Percentiles rank a stretch among this genome's conserved stretches.
Conservation (phyloP, 345 rosid genomes). For the Cochlearia excelsa region DNA sequence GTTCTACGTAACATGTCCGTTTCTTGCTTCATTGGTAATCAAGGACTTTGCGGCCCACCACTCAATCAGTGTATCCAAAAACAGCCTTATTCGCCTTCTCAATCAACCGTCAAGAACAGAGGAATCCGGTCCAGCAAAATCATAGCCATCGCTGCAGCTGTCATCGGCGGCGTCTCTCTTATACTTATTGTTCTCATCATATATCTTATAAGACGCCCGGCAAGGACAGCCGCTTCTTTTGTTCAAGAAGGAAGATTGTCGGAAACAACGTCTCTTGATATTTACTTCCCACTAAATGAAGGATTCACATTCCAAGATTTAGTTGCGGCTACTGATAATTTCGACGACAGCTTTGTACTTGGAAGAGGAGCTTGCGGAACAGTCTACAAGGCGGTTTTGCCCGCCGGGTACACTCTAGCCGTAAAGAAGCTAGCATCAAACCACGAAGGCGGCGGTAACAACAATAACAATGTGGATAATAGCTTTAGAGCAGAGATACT, state of each 20-base stretch:
- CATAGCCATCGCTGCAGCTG: conserved; percentile 63
- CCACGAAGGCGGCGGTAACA: conserved; percentile 58
- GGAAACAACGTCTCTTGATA: conserved; percentile 39
- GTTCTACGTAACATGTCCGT: conserved; percentile 46
- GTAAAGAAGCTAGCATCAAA: conserved; percentile 82
- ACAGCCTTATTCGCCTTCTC: conserved; percentile 37
- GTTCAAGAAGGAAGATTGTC: conserved; percentile 40
- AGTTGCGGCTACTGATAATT: conserved; percentile 65
- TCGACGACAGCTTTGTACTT: conserved; percentile 62
- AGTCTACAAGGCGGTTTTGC: conserved; percentile 73
- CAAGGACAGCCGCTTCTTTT: conserved; percentile 35
- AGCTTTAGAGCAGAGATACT: conserved; percentile 82
- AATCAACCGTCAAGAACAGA: conserved; percentile 16
- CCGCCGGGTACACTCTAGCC: conserved; percentile 57
- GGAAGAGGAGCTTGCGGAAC: conserved; percentile 95
- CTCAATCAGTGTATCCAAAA: conserved; percentile 49
- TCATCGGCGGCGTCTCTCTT: conserved; percentile 68
- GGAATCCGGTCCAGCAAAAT: conserved; percentile 46
- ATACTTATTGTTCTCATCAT: conserved; percentile 54
- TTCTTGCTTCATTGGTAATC: conserved; percentile 57
- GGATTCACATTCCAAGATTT: conserved; percentile 80
- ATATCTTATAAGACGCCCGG: conserved; percentile 54
- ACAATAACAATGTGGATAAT: conserved; percentile 54
- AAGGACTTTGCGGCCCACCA: conserved; percentile 72
- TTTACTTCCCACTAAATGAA: conserved; percentile 71